These are phyloP conservation scores for Hypoxylon sp. DNA, from an alignment of 2,329 filamentous ascomycete genomes.

Conservation along the genomic window DNA sequence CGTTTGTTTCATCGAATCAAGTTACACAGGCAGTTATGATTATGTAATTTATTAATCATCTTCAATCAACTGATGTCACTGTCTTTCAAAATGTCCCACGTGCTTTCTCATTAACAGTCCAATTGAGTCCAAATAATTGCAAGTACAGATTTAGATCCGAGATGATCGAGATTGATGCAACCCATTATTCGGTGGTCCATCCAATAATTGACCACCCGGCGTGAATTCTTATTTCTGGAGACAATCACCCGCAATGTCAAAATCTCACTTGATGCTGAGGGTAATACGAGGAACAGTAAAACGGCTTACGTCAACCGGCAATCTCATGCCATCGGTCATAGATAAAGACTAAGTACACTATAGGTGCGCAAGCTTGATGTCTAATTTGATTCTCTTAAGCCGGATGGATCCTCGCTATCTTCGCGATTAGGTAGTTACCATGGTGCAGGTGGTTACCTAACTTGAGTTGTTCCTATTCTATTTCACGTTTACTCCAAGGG, in stretches of 20 bases:
- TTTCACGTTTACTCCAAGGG: background rate
- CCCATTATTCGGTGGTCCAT: background rate
- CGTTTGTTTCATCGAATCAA: slow-evolving; percentile 12
- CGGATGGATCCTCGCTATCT: background rate
- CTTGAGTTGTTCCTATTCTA: slow-evolving; percentile 1
- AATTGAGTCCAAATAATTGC: background rate
- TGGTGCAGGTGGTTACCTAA: too few relatives aligned
- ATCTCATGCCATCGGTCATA: slow-evolving; percentile 1
- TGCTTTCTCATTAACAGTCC: background rate
- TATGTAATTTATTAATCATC: background rate
- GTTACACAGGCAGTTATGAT: too few relatives aligned
- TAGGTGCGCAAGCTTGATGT: slow-evolving; percentile 9
- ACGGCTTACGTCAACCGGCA: background rate
- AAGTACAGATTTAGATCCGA: background rate
- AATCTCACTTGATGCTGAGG: background rate
- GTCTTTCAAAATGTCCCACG: background rate
- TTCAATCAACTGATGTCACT: background rate
- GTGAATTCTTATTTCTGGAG: background rate
- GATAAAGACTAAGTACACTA: slow-evolving; percentile 2
- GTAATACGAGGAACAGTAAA: background rate
- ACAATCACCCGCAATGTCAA: background rate
- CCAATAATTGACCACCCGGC: background rate
- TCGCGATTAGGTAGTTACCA: background rate
- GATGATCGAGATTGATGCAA: background rate
- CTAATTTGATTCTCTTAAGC: background rate